Conservation (phyloP, 345 rosid genomes). For the Gossypium anomalum region DNA sequence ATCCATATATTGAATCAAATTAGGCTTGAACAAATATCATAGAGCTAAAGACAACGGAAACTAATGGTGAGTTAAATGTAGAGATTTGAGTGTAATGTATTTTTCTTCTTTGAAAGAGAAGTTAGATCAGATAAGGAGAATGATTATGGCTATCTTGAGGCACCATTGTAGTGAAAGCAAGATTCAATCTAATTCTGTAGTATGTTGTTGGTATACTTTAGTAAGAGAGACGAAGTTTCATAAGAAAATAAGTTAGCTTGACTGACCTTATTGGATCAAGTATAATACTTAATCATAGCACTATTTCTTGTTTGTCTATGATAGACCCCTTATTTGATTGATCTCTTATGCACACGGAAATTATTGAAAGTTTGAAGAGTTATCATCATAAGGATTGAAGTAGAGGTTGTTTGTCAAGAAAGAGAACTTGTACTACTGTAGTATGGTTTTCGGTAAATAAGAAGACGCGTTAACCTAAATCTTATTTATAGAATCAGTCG, state of each 20-base stretch:
- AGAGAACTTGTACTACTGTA: not conserved
- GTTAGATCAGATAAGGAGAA: too few relatives aligned
- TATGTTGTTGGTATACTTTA: not conserved
- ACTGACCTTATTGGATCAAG: not conserved
- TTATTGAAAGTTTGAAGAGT: too few relatives aligned
- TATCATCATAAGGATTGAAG: not conserved
- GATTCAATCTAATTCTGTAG: not conserved
- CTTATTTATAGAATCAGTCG: not conserved
- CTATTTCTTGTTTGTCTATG: too few relatives aligned
- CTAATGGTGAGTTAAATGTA: too few relatives aligned
- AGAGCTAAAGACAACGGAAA: not conserved
- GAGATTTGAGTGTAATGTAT: not conserved
- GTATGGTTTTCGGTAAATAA: not conserved
- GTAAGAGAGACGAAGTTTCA: not conserved
- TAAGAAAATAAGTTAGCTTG: not conserved
- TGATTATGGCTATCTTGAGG: too few relatives aligned
- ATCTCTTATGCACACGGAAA: too few relatives aligned
- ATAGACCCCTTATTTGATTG: too few relatives aligned
- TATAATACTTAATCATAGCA: too few relatives aligned
- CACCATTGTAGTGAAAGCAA: too few relatives aligned
- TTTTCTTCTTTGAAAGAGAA: too few relatives aligned
- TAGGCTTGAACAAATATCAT: too few relatives aligned
- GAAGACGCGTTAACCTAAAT: not conserved
- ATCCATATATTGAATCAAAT: too few relatives aligned
- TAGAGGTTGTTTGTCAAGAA: not conserved